Evolutionary conservation across 768 basidiomycete genomes (phyloP).

Genomic region (Crassisporium funariophilum): DNA sequence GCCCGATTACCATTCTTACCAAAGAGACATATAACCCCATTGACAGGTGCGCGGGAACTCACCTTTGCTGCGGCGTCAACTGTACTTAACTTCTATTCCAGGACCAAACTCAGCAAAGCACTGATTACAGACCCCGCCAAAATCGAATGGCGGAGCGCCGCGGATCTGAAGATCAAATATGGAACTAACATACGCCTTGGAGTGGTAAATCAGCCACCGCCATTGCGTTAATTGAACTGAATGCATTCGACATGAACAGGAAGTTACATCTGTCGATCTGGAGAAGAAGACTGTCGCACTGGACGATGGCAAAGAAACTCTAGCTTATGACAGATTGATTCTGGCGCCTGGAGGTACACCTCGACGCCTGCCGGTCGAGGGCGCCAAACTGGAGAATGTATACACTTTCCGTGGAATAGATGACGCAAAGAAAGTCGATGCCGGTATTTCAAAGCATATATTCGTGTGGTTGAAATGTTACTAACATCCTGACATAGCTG

Average conservation of each 20-base stretch:
- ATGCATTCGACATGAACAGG: conserved; percentile 35
- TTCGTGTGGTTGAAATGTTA: not conserved
- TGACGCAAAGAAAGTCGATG: conserved; percentile 72
- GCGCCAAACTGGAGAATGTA: conserved; percentile 74
- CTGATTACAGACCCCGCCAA: conserved; percentile 79
- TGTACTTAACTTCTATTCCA: conserved; percentile 25
- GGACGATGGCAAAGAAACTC: conserved; percentile 55
- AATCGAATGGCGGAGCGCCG: conserved; percentile 69
- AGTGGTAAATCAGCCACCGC: conserved; percentile 37
- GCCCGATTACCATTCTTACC: conserved; percentile 78
- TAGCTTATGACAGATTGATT: conserved; percentile 77
- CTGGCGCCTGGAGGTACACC: conserved; percentile 79
- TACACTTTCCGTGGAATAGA: conserved; percentile 71
- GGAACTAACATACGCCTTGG: conserved; percentile 65
- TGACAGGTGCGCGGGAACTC: conserved; percentile 65
- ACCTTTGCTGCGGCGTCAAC: conserved; percentile 2
- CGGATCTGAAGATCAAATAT: conserved; percentile 77
- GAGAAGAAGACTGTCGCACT: conserved; percentile 62
- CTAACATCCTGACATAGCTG: conserved; percentile 38
- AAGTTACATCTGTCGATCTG: conserved; percentile 72
- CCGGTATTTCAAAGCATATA: conserved; percentile 42
- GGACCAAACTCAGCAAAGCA: conserved; percentile 89
- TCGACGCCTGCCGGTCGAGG: conserved; percentile 74
- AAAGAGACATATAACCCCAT: conserved; percentile 82
- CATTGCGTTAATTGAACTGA: not conserved